Percentiles rank a stretch among this genome's conserved stretches.
These are phyloP conservation scores for Zygosaccharomyces rouxii DNA, from an alignment of 805 yeast genomes.

Conservation along the genomic window DNA sequence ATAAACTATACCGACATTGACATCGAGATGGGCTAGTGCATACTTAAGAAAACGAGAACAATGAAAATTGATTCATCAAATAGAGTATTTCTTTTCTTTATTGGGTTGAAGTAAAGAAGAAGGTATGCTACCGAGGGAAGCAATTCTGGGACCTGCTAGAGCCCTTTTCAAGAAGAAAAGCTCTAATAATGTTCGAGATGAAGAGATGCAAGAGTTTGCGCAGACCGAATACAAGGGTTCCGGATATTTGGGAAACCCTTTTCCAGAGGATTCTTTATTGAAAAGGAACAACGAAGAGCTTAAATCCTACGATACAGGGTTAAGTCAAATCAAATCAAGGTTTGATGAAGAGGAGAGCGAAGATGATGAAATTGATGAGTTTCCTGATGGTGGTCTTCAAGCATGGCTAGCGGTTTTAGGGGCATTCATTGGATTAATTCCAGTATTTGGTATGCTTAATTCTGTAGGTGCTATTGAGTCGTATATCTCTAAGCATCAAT, in stretches of 20 bases:
- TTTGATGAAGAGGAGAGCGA: constrained; percentile 8
- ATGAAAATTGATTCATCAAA: not conserved
- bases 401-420: constrained; percentile 61
- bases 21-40: not conserved
- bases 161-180: constrained; percentile 10
- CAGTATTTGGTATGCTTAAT: constrained; percentile 57
- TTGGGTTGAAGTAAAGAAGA: not conserved
- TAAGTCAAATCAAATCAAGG: not conserved
- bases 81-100: too few species aligned
- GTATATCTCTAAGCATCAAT: constrained; percentile 52
- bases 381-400: constrained; percentile 52
- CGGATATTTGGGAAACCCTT: constrained; percentile 9
- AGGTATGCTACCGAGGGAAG: constrained; percentile 10
- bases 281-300: constrained; percentile 10
- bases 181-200: constrained; percentile 1
- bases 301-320: not conserved
- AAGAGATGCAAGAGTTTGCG: constrained; percentile 9
- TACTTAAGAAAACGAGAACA: not conserved
- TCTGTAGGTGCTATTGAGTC: constrained; percentile 65
- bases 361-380: constrained; percentile 24
- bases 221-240: constrained; percentile 7
- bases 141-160: constrained; percentile 11
- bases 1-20: not conserved
- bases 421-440: constrained; percentile 53
- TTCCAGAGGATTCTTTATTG: constrained; percentile 7